Base-by-base conservation (phyloP, 2,329 filamentous ascomycete species). In the Saccharata proteae region DNA sequence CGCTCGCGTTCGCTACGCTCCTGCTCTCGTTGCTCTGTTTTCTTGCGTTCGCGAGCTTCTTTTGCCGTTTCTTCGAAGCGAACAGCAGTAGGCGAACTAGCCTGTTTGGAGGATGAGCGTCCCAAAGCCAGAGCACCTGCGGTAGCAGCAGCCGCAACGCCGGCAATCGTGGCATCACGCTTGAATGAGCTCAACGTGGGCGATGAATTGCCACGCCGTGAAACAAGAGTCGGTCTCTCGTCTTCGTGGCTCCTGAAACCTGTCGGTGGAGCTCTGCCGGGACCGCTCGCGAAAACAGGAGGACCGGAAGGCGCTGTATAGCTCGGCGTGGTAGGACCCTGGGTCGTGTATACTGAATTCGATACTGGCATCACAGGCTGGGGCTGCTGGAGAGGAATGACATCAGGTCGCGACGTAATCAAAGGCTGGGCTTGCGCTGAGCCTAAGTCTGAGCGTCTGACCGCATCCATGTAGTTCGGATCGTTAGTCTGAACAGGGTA, bases 371-470 rank as follows among this genome's bases (percentile, higher is more conserved):
- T 65, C 36, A 82, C 69, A 2, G 86, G 86, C 43, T 85, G 78
- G 3, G 86, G 86, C 44, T 93, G 83, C 50, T 90, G 80, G n/a
- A 94, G 64, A 8, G 77, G 74, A 18, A 84, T 67, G 0, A 72
- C 64, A 62, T 46, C 51, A 6, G 48, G 48, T 19, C 47, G 44
- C 6, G 51, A 43, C 11, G 51, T 51, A 9, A 54, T 33, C 4
- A 52, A 26, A 29, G 51, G 47, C 21, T 26, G 32, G 21, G 51
- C 54, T 28, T 54, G 53, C 35, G 52, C 48, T 11, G 62, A 62
- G 10, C 62, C 50, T n/a, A 62, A 47, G 21, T 72, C 70, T 14
- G 58, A 61, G 18, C 64, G 62, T 38, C 49, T 47, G 16, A 55
- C 58, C 29, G 65, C 69, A 40, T 82, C 76, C 42, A 77, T 77